Evolutionary conservation across 2,329 filamentous ascomycete species (phyloP), one percentile per base, ranked within the genome.

Genomic region (Gaeumannomyces sp.): DNA sequence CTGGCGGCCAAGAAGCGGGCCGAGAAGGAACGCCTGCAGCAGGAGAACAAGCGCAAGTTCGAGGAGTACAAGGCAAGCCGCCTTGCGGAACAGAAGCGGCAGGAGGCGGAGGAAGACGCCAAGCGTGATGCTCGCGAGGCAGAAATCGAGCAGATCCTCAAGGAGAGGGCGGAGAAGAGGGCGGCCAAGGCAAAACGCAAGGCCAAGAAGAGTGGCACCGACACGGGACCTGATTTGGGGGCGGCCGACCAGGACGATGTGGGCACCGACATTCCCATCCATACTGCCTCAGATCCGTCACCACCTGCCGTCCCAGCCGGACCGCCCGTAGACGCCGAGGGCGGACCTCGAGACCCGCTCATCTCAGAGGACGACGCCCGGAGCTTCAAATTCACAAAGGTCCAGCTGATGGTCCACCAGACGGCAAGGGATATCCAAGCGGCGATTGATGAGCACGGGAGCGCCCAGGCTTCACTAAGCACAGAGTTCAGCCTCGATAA

Each of bases 111-210:
- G 28, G 75, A 75, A 64, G 76, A 81, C 25, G 79, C 77, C 19
- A 76, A 79, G 50, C 70, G 83, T 33, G 80, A 83, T 29, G 62
- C 53, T 11, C 75, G 76, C 64, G 76, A 81, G 25, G 79, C 77
- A 16, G 76, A 79, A 38, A 70, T 83, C 50, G 80, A 83, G 70
- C 74, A 74, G 29, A 74, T 71, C 58, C 74, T 84, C 28, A 72
- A 73, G 45, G 78, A 79, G 65, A 76, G 77, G 67, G 78, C 78
- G 45, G 76, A 77, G 69, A 78, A 77, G 70, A 79, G 77, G 72
- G 78, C 74, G 25, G 75, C 75, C 67, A 79, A 75, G 67, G 63
- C 56, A 33, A 56, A 29, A 31, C 45, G 62, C 28, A 59, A 63
- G 45, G 53, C 6, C 7, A 38, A 38, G 50, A 58, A 63, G 61